phyloP scores from a whole-genome alignment of 2,329 filamentous ascomycete species.

The Colletotrichum tropicicola region DNA sequence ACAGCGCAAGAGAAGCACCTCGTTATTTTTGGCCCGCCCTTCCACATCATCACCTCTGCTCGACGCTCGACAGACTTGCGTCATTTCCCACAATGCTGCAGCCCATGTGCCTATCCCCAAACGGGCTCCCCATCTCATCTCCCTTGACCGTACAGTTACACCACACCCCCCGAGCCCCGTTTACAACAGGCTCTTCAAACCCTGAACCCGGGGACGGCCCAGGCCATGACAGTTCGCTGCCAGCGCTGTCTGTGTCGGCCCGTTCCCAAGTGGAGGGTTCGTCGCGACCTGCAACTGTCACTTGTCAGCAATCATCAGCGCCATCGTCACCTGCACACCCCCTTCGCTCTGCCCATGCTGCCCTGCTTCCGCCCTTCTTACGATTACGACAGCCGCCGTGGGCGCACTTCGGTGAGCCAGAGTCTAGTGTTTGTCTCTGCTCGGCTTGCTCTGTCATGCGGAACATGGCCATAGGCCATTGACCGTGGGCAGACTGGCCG shows the following conservation, averaged over 20 bases:
- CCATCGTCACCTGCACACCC: conserved; percentile 9
- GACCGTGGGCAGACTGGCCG: neutral
- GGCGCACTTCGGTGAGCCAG: neutral
- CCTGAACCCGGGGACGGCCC: neutral
- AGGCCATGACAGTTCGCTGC: neutral
- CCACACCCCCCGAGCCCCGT: too few species aligned
- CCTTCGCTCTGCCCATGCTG: neutral
- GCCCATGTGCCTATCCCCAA: neutral
- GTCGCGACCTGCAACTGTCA: neutral
- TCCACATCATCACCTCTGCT: neutral
- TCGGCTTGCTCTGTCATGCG: neutral
- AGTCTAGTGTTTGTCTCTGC: too few species aligned
- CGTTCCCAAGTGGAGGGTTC: conserved; percentile 17
- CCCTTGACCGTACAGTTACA: too few species aligned
- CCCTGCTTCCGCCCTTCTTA: neutral
- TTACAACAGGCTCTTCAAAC: too few species aligned
- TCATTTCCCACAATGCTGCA: conserved; percentile 12
- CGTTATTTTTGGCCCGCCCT: conserved; percentile 3
- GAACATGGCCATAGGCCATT: neutral
- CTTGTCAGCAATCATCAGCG: neutral
- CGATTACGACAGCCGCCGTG: neutral
- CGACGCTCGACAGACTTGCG: neutral
- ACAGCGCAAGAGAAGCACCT: neutral
- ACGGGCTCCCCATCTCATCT: too few species aligned
- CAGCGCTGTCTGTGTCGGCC: conserved; percentile 15